Percentiles rank a stretch among this genome's conserved stretches.
These are phyloP conservation scores for Lepidium africanum DNA, from an alignment of 345 rosid genomes.

Conservation along the genomic window DNA sequence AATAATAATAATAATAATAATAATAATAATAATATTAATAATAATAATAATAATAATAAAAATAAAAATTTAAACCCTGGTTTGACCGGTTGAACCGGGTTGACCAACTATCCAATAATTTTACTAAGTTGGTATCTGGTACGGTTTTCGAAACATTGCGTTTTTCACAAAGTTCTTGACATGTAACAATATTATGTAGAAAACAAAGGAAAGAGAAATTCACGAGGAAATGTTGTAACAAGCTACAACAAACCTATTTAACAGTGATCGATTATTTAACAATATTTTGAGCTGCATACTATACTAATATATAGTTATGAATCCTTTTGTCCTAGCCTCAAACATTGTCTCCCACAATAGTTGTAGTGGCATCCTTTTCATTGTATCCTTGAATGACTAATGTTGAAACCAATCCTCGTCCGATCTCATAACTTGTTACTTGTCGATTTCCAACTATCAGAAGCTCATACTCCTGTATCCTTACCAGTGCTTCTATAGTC, in stretches of 20 bases:
- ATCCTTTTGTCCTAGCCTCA: background rate
- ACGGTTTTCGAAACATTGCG: too few species aligned
- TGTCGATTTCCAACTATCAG: constrained; percentile 41
- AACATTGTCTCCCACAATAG: background rate
- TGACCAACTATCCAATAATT: too few species aligned
- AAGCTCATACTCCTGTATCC: constrained; percentile 45
- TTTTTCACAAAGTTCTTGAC: too few species aligned
- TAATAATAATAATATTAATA: too few species aligned
- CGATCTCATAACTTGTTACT: background rate
- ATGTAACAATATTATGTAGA: too few species aligned
- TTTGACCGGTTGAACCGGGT: too few species aligned
- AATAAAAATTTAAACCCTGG: too few species aligned
- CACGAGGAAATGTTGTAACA: background rate
- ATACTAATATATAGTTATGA: background rate
- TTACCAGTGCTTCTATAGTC: constrained; percentile 31
- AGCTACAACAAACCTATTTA: background rate
- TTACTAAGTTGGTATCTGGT: too few species aligned
- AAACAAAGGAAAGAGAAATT: too few species aligned
- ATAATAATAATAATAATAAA: too few species aligned
- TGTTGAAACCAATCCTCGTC: background rate
- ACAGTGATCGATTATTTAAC: background rate
- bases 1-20: too few species aligned
- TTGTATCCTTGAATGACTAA: background rate
- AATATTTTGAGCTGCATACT: background rate
- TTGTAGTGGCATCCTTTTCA: background rate